These are phyloP conservation scores for Saturnispora zaruensis DNA, from an alignment of 805 yeast genomes.

Conservation along the genomic window DNA sequence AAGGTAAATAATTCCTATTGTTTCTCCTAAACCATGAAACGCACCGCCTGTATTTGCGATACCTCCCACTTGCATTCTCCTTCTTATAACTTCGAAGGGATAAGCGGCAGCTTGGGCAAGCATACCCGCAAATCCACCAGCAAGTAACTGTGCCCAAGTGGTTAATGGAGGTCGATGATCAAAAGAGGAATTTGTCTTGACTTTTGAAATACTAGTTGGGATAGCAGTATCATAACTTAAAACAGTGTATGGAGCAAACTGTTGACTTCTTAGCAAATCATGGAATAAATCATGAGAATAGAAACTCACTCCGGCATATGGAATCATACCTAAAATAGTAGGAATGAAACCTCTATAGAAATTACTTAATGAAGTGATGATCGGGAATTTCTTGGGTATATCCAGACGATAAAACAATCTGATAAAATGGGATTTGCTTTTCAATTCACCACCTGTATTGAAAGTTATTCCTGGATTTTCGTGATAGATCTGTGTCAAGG, in stretches of 20 bases:
- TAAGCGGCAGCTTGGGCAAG: slow-evolving; percentile 93
- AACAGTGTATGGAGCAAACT: slow-evolving; percentile 46
- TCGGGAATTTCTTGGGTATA: slow-evolving; percentile 17
- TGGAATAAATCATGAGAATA: slow-evolving; percentile 89
- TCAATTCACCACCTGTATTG: slow-evolving; percentile 23
- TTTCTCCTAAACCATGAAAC: slow-evolving; percentile 43
- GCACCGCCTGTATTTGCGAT: slow-evolving; percentile 50
- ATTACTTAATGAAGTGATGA: slow-evolving; percentile 40
- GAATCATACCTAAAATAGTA: slow-evolving; percentile 90
- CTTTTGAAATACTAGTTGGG: slow-evolving; percentile 9
- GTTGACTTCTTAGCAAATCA: slow-evolving; percentile 66
- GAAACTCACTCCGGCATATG: slow-evolving; percentile 96
- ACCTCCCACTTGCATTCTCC: slow-evolving; percentile 95
- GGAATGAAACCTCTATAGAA: slow-evolving; percentile 94
- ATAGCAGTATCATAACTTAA: slow-evolving; percentile 14
- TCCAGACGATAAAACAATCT: slow-evolving; percentile 23
- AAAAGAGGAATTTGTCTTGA: slow-evolving; percentile 28
- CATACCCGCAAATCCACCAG: slow-evolving; percentile 97
- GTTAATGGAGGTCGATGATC: slow-evolving; percentile 57
- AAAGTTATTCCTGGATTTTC: slow-evolving; percentile 27
- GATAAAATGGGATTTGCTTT: slow-evolving; percentile 24
- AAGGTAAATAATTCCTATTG: slow-evolving; percentile 50
- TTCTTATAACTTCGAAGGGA: slow-evolving; percentile 89
- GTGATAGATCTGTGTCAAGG: slow-evolving; percentile 24
- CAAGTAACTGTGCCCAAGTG: slow-evolving; percentile 86